A percentile compares a stretch with the other conserved stretches of the same genome.
These are phyloP conservation scores for Fusarium albidum DNA, from an alignment of 2,329 filamentous ascomycete genomes.

Conservation along the genomic window DNA sequence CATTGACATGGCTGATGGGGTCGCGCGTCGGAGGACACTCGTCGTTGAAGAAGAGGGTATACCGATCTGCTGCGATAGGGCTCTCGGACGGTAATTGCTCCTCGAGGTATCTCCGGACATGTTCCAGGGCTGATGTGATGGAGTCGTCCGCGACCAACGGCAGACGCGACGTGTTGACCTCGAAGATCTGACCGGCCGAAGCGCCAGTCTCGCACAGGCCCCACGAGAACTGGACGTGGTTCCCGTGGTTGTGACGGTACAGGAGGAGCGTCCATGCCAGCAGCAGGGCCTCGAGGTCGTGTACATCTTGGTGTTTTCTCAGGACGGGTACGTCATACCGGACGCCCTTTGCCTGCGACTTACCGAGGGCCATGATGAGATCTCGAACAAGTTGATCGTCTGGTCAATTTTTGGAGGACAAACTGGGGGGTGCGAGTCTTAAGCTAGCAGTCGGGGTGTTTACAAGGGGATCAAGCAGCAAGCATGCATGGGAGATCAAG, in stretches of 20 bases:
- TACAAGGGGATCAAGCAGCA: no score
- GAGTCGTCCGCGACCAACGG: constrained; percentile 29
- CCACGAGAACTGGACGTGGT: constrained; percentile 36
- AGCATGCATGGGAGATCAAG: no score
- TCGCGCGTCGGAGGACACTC: constrained; percentile 25
- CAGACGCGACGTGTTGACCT: constrained; percentile 33
- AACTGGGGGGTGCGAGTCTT: no score
- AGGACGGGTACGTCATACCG: constrained; percentile 34
- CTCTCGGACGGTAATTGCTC: constrained; percentile 21
- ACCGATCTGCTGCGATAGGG: constrained; percentile 6
- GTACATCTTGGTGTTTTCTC: constrained; percentile 13
- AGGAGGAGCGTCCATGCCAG: constrained; percentile 37
- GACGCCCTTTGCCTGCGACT: constrained; percentile 20
- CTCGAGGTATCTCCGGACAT: constrained; percentile 23
- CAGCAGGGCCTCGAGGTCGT: constrained; percentile 29
- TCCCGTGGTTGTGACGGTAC: constrained; percentile 35
- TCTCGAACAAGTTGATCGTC: no score
- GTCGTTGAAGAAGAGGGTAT: constrained; percentile 35
- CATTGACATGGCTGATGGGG: constrained; percentile 10
- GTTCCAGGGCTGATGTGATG: constrained; percentile 28
- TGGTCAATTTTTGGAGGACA: no score
- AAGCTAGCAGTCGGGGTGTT: no score
- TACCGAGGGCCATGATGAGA: constrained; percentile 17
- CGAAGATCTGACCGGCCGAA: constrained; percentile 24
- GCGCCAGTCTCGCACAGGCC: constrained; percentile 27